phyloP scores from a whole-genome alignment of 169 alveolate species.

The Plasmodium malariae region DNA sequence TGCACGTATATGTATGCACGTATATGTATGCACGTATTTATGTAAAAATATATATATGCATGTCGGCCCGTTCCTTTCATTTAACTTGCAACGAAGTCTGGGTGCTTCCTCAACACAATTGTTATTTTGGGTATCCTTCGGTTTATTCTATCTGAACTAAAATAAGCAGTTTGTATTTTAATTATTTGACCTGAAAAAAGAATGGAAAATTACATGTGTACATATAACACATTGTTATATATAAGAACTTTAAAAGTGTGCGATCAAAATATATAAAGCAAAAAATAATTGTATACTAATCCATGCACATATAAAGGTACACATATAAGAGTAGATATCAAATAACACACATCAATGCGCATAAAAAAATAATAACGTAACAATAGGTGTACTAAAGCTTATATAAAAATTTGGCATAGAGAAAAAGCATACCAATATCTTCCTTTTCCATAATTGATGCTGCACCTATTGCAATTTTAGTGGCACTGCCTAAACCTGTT shows the following conservation, averaged over 20 bases:
- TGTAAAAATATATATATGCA: not conserved
- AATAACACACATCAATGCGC: no score
- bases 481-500: conserved; percentile 84
- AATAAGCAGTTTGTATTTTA: conserved; percentile 81
- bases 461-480: conserved; percentile 84
- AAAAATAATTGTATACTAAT: not conserved
- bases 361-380: no score
- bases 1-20: not conserved
- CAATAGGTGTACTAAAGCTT: no score
- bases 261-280: no score
- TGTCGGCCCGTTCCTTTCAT: not conserved
- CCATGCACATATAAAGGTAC: not conserved
- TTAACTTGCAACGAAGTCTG: conserved; percentile 72
- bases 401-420: no score
- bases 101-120: conserved; percentile 73
- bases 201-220: not conserved
- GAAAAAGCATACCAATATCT: conserved; percentile 79
- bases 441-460: conserved; percentile 81
- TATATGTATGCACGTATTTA: no score
- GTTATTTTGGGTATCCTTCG: conserved; percentile 82
- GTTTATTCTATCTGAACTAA: conserved; percentile 80
- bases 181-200: conserved; percentile 77
- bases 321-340: conserved; percentile 9
- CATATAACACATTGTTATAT: no score
- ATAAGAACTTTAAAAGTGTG: no score